Base-by-base conservation (phyloP, 2,329 filamentous ascomycete genomes). In the Stachybotrys chlorohalonatus region DNA sequence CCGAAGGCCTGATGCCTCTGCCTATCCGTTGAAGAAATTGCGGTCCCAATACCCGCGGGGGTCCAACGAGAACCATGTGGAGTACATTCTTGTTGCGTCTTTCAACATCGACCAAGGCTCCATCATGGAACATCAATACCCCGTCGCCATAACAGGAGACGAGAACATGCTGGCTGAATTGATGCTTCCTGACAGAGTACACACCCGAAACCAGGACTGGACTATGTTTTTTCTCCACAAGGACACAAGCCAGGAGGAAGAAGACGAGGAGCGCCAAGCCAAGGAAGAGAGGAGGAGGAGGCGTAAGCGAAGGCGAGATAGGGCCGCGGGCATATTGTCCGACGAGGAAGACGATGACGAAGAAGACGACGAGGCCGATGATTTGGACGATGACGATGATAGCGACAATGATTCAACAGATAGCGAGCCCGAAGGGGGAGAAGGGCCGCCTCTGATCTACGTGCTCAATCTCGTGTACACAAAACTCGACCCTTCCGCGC, bases 141-240 rank as follows among this genome's bases (percentile, higher is more conserved):
- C 94, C 0, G 86, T 90, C 47, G 86, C 93, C 52, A 97, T 99
- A 58, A 96, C 91, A 52, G 93, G 94, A 36, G 93, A 99, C 68
- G 94, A 99, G 74, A 88, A 95, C 65, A 97, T 97, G 92, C 74
- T 99, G 66, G 94, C 94, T 7, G 94, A 99, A 75, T 82, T 99
- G 65, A 99, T 99, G 94, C 76, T 99, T 68, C 94, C 94, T 0
- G 94, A 99, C 71, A 93, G 97, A 72, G 91, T 93, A 24, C 94
- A 99, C 73, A 85, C 94, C 57, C 84, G 94, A 46, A 93, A 89
- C 66, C 92, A 97, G 72, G 94, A 99, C 70, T 99, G 94, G 94
- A 99, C 94, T 47, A 96, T 97, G 54, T 99, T 99, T 75, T 99
- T 99, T 68, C 70, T 99, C 55, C 94, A 99, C 74, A 97, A 97